Percentiles rank a stretch among this genome's conserved stretches.
Conservation (phyloP, 1,284 basidiomycete genomes). For the Cutaneotrichosporon sp. region DNA sequence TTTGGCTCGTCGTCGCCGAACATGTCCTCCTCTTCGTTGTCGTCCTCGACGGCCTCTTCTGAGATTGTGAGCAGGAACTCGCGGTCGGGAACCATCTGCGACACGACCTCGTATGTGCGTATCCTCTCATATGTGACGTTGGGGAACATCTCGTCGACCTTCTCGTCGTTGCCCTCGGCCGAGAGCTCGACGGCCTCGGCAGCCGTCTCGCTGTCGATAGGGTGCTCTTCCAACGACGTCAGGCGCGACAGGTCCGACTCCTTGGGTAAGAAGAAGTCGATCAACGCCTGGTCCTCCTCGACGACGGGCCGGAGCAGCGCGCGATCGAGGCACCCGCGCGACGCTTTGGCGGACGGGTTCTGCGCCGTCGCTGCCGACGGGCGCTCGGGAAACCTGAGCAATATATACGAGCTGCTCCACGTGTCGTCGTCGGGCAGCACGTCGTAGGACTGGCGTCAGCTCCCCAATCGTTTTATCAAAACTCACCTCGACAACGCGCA, state of each 20-base stretch:
- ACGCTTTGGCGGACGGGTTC: conserved; percentile 61
- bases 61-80: conserved; percentile 77
- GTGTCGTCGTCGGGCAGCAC: conserved; percentile 81
- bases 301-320: conserved; percentile 83
- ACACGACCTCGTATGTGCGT: conserved; percentile 48
- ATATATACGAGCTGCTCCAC: conserved; percentile 84
- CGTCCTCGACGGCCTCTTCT: conserved; percentile 47
- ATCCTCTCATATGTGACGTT: conserved; percentile 42
- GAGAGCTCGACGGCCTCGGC: conserved; percentile 12
- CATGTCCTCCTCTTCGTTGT: conserved; percentile 22
- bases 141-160: conserved; percentile 35
- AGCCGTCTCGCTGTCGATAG: conserved; percentile 28
- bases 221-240: conserved; percentile 27
- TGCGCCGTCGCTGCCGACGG: conserved; percentile 68
- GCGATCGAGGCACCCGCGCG: conserved; percentile 64
- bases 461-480: no score
- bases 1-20: conserved; percentile 25
- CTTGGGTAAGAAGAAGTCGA: conserved; percentile 82
- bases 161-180: conserved; percentile 28
- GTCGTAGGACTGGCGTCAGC: conserved; percentile 60
- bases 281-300: conserved; percentile 73
- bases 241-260: conserved; percentile 62
- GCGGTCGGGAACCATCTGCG: conserved; percentile 53
- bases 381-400: conserved; percentile 83
- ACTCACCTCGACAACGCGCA: conserved; percentile 66